A percentile compares a stretch with the other conserved stretches of the same genome.
These are phyloP conservation scores for Coemansia sp. DNA, from an alignment of 192 early-diverging fungal species.

Conservation along the genomic window DNA sequence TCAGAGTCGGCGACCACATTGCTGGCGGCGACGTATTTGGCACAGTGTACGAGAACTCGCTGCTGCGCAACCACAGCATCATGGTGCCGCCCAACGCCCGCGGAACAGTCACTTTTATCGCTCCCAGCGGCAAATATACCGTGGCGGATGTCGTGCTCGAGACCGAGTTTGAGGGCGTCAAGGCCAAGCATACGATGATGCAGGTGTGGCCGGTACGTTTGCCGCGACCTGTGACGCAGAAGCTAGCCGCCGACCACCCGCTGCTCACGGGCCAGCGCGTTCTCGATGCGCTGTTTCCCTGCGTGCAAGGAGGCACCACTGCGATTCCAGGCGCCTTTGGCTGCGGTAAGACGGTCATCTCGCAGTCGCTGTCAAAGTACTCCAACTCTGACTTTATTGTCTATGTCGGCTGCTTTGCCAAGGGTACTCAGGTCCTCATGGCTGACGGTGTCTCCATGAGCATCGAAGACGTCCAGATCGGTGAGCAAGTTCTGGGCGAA, in stretches of 20 bases:
- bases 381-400: slow-evolving; percentile 99
- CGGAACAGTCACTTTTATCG: slow-evolving; percentile 97
- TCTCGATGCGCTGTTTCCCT: slow-evolving; percentile 98
- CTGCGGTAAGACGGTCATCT: slow-evolving; percentile 99
- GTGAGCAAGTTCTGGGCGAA: slow-evolving; percentile 46
- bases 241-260: slow-evolving; percentile 93
- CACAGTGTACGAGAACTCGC: slow-evolving; percentile 91
- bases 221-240: slow-evolving; percentile 93
- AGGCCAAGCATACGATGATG: slow-evolving; percentile 91
- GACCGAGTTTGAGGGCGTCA: slow-evolving; percentile 97
- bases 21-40: slow-evolving; percentile 98
- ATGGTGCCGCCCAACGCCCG: slow-evolving; percentile 92
- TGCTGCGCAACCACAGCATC: slow-evolving; percentile 89
- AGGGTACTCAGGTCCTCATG: slow-evolving; percentile 68
- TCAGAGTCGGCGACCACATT: slow-evolving; percentile 94
- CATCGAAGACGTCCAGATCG: slow-evolving; percentile 40
- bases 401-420: slow-evolving; percentile 85
- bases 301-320: slow-evolving; percentile 98
- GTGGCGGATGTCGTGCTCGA: slow-evolving; percentile 90
- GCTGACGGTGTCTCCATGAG: slow-evolving; percentile 36
- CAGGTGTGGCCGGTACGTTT: slow-evolving; percentile 98
- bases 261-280: slow-evolving; percentile 98
- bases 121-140: slow-evolving; percentile 89
- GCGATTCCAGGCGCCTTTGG: slow-evolving; percentile 99
- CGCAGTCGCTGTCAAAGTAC: slow-evolving; percentile 98